Percentiles rank a stretch among this genome's conserved stretches.
Evolutionary conservation across 768 basidiomycete genomes (phyloP).

Genomic region (Russula virescens): DNA sequence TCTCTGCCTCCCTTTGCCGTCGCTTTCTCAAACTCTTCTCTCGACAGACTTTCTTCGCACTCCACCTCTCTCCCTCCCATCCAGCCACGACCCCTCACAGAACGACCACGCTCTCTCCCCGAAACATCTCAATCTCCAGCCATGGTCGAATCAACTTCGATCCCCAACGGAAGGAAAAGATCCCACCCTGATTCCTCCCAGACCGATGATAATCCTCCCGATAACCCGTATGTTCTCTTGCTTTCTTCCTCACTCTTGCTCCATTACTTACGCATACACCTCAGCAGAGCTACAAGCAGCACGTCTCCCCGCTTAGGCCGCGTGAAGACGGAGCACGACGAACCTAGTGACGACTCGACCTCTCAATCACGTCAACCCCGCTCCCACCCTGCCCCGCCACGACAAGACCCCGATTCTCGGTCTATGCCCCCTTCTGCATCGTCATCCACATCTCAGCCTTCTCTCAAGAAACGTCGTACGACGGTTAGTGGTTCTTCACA

Average conservation of each 20-base stretch:
- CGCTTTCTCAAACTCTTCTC: slow-evolving; percentile 57
- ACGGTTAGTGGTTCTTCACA: slow-evolving; percentile 60
- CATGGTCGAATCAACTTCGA: slow-evolving; percentile 19
- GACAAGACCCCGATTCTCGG: slow-evolving; percentile 16
- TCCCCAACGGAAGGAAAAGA: slow-evolving; percentile 29
- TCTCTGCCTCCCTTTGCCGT: slow-evolving; percentile 77
- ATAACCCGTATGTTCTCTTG: slow-evolving; percentile 23
- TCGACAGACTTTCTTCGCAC: slow-evolving; percentile 43
- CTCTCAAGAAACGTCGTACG: slow-evolving; percentile 60
- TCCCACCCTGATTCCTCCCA: slow-evolving; percentile 21
- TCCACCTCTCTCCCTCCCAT: slow-evolving; percentile 64
- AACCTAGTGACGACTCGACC: slow-evolving; percentile 38
- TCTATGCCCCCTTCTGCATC: slow-evolving; percentile 19
- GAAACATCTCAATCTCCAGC: slow-evolving; percentile 23
- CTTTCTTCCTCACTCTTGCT: slow-evolving; percentile 16
- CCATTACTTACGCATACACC: slow-evolving; percentile 15
- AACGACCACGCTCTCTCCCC: slow-evolving; percentile 26
- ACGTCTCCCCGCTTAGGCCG: slow-evolving; percentile 43
- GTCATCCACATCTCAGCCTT: slow-evolving; percentile 16
- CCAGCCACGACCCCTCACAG: slow-evolving; percentile 38
- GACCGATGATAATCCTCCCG: slow-evolving; percentile 10
- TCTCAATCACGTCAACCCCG: slow-evolving; percentile 27
- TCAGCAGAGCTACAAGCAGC: slow-evolving; percentile 26
- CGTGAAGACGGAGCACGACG: slow-evolving; percentile 62
- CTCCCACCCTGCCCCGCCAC: slow-evolving; percentile 5